phyloP scores from a whole-genome alignment of 139 green algal species.

The Spirogloea muscicola region DNA sequence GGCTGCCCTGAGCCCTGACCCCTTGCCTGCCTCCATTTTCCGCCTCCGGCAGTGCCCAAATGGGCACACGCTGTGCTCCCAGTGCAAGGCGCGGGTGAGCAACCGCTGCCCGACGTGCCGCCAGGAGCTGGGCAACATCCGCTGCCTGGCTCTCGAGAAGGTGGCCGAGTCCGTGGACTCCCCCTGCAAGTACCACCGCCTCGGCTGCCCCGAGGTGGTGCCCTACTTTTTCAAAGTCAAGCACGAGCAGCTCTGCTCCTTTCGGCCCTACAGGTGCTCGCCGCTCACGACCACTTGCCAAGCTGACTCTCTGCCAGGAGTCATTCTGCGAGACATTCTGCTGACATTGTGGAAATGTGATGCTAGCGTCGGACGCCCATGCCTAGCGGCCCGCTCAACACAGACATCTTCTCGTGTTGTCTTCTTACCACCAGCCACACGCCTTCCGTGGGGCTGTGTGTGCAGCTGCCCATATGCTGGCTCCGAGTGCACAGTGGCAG shows the following conservation, averaged over 20 bases:
- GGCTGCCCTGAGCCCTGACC: no score
- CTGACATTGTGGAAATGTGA: no score
- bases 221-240: slow-evolving; percentile 39
- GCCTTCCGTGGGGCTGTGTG: no score
- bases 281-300: no score
- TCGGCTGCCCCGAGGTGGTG: slow-evolving; percentile 22
- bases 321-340: no score
- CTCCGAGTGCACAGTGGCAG: slow-evolving; percentile 35
- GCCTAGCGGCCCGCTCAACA: no score
- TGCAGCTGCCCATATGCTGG: slow-evolving; percentile 42
- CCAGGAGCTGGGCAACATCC: slow-evolving; percentile 36
- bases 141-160: slow-evolving; percentile 42
- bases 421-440: no score
- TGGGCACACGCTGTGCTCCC: slow-evolving; percentile 35
- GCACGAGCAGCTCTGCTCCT: slow-evolving; percentile 31
- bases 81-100: slow-evolving; percentile 35
- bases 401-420: no score
- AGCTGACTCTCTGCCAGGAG: no score
- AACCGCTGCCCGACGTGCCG: slow-evolving; percentile 45
- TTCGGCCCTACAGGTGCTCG: slow-evolving; percentile 38
- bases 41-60: slow-evolving; percentile 46
- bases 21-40: no score
- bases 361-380: no score
- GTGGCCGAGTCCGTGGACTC: slow-evolving; percentile 37
- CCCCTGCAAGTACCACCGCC: slow-evolving; percentile 12